Percentiles rank a stretch among this genome's conserved stretches.
phyloP scores from a whole-genome alignment of 495 filamentous ascomycete species.

The Chaetomium fimeti region DNA sequence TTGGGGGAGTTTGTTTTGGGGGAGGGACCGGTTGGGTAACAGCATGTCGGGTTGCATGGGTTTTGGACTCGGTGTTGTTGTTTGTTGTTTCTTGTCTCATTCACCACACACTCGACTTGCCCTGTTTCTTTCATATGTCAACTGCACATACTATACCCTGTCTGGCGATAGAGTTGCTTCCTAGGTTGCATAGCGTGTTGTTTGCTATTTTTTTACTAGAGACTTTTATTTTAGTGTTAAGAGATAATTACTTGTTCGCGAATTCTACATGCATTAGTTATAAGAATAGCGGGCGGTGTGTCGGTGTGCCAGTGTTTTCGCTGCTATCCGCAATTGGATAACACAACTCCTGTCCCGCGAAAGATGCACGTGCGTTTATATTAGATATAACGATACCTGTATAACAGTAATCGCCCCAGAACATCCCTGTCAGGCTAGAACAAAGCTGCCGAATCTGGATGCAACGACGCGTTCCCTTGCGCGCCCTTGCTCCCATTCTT shows the following conservation, averaged over 20 bases:
- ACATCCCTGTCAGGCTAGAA: not conserved
- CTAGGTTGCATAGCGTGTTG: slow-evolving; percentile 12
- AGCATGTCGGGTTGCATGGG: not conserved
- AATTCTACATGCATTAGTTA: not conserved
- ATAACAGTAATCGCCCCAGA: not conserved
- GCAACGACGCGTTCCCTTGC: slow-evolving; percentile 20
- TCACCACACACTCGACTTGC: not conserved
- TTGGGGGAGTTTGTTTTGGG: not conserved
- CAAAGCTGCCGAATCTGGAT: slow-evolving; percentile 5
- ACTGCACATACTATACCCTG: slow-evolving; percentile 9
- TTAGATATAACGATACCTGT: not conserved
- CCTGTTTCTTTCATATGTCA: not conserved
- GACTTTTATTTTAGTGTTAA: not conserved
- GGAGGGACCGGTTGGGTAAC: not conserved
- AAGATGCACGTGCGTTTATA: not conserved
- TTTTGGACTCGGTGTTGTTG: not conserved
- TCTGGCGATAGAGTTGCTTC: slow-evolving; percentile 12
- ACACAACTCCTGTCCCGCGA: not conserved
- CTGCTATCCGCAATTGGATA: not conserved
- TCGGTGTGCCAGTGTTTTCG: not conserved
- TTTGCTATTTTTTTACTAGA: not conserved
- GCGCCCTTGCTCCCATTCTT: not conserved
- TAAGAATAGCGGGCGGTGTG: not conserved
- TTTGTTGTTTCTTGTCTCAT: not conserved
- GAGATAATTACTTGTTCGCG: no score